Percentiles rank a stretch among this genome's conserved stretches.
Evolutionary conservation across 2,329 filamentous ascomycete species (phyloP).

Genomic region (Dactylonectria macrodidyma): DNA sequence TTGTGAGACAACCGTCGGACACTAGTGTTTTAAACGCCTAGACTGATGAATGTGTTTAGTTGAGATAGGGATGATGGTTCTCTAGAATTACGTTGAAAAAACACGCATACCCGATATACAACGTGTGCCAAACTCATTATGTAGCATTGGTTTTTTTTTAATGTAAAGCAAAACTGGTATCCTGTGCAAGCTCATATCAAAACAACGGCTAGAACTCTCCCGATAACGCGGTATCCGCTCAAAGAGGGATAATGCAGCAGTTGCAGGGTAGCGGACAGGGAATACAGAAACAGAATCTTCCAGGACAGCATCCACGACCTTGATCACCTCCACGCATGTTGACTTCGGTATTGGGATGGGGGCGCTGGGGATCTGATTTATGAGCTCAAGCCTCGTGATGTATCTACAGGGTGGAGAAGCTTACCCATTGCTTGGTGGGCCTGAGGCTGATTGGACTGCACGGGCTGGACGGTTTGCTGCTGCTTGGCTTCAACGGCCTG

Average conservation of each 20-base stretch:
- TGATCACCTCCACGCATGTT: slow-evolving; percentile 22
- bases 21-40: no score
- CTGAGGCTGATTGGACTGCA: slow-evolving; percentile 19
- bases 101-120: no score
- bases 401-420: not conserved
- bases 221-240: not conserved
- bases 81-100: no score
- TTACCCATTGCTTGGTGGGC: slow-evolving; percentile 23
- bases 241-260: slow-evolving; percentile 52
- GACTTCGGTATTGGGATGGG: slow-evolving; percentile 23
- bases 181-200: not conserved
- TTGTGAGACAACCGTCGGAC: no score
- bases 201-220: not conserved
- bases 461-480: slow-evolving; percentile 8
- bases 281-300: slow-evolving; percentile 57
- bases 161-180: not conserved
- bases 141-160: not conserved
- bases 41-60: no score
- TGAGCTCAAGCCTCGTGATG: not conserved
- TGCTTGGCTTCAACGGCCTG: not conserved
- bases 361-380: slow-evolving; percentile 21
- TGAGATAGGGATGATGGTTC: no score
- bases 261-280: slow-evolving; percentile 57
- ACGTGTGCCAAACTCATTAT: not conserved
- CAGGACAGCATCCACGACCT: slow-evolving; percentile 42